phyloP scores from a whole-genome alignment of 2,329 filamentous ascomycete genomes.

The Colletotrichum eleusines region DNA sequence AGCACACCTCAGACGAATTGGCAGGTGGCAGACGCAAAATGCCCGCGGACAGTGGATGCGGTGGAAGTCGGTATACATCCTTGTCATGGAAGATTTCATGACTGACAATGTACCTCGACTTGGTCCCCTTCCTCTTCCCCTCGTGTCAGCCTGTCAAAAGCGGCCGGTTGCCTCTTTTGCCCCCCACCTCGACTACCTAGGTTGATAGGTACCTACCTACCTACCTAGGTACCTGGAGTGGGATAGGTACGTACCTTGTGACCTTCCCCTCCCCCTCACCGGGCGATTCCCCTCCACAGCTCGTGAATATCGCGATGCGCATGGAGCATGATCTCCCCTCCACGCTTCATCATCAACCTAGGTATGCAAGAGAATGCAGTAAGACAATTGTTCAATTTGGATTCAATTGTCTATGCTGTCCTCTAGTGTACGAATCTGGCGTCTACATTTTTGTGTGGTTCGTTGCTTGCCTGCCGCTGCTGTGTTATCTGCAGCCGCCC shows the following conservation, averaged over 20 bases:
- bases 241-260: constrained; percentile 24
- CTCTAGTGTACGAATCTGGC: not conserved
- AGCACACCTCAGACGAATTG: constrained; percentile 37
- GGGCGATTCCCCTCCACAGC: not conserved
- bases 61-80: not conserved
- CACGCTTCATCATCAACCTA: not conserved
- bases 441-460: constrained; percentile 2
- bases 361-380: not conserved
- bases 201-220: too few species aligned
- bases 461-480: not conserved
- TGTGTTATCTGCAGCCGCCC: not conserved
- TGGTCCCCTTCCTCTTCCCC: not conserved
- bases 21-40: constrained; percentile 37
- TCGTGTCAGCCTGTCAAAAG: constrained; percentile 29
- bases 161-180: constrained; percentile 32
- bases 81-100: not conserved
- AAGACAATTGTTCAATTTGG: not conserved
- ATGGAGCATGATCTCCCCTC: constrained; percentile 17
- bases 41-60: constrained; percentile 19
- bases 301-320: constrained; percentile 13
- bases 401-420: not conserved
- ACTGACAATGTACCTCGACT: not conserved
- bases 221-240: too few species aligned
- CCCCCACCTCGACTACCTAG: constrained; percentile 9
- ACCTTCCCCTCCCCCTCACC: constrained; percentile 24